These are phyloP conservation scores for Rhododendron williamsianum DNA, from an alignment of 148 eudicot species.

Conservation along the genomic window DNA sequence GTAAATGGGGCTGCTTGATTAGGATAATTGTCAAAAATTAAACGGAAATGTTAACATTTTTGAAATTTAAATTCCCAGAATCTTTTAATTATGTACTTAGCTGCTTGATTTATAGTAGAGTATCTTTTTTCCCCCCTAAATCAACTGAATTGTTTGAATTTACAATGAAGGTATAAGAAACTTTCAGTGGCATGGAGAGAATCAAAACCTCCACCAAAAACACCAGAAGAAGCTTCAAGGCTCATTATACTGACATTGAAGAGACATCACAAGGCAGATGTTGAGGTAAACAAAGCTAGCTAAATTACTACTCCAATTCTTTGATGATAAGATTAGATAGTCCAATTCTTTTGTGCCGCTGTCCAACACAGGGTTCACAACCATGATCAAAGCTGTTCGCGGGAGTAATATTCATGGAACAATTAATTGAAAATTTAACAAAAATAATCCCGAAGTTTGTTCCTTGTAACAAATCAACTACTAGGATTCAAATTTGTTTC, in stretches of 20 bases:
- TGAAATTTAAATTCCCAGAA: background rate
- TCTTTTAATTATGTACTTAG: background rate
- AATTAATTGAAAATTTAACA: background rate
- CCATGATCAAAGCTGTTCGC: background rate
- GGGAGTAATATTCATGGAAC: background rate
- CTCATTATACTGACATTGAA: constrained; percentile 64
- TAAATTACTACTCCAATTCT: no score
- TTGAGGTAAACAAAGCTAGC: constrained; percentile 46
- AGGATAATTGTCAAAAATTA: background rate
- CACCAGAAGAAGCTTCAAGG: constrained; percentile 86
- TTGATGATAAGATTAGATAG: background rate
- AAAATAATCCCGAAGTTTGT: background rate
- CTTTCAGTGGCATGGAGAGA: constrained; percentile 85
- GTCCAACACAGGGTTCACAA: background rate
- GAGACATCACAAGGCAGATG: constrained; percentile 76
- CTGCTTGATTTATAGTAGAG: background rate
- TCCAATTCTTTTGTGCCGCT: background rate
- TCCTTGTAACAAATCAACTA: background rate
- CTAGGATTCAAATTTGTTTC: background rate
- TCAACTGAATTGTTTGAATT: background rate
- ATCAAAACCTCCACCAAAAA: constrained; percentile 73
- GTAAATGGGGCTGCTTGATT: background rate
- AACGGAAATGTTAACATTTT: background rate
- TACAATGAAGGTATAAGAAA: constrained; percentile 59
- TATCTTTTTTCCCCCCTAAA: background rate